Base-by-base conservation (phyloP, 441 rosid species). In the Theobroma grandiflorum region DNA sequence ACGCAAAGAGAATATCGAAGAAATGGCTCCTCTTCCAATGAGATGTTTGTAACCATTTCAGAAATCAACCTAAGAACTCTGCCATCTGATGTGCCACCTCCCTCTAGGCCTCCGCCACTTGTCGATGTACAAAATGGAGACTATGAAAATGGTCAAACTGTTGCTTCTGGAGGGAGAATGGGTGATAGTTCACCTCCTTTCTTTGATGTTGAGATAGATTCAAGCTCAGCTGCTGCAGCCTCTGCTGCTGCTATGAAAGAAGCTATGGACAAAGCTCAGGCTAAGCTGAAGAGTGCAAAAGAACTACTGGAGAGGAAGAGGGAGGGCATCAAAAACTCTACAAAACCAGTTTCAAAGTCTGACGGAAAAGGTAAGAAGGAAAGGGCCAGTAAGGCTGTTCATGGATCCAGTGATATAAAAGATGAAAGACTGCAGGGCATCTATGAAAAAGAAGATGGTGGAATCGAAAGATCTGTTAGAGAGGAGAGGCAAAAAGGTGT, bases 131-230 rank as follows among this genome's bases (percentile, higher is more conserved):
- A 83, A 84, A 90, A 43, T 40, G 89, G 72, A 20, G 91, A 79
- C 85, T 62, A 78, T 73, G 67, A 73, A 69, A 82, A 79, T 79
- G 75, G 81, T 85, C 79, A 86, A 78, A 79, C 77, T 75, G 77
- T 73, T 38, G 85, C 85, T 78, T 81, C 90, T 58, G 90, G 86
- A 76, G 90, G 87, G 77, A 86, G 83, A 43, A 67, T 35, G 4
- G 89, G 79, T 74, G 92, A 88, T 73, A 70, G 75, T 82, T 94
- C 95, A 71, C 95, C 96, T 35, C 88, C 85, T 57, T 93, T 85
- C 86, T 94, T 93, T 84, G 98, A 95, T 81, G 97, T 95, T 33
- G 98, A 94, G 91, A 91, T 93, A 66, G 99, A 94, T 90, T 90
- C 90, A 26, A 88, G 88, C 81, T 90, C 93, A 59, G 90, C 92